A percentile compares a stretch with the other conserved stretches of the same genome.
Evolutionary conservation across 2,329 filamentous ascomycete species (phyloP).

Genomic region (Cladosporium sphaerospermum): DNA sequence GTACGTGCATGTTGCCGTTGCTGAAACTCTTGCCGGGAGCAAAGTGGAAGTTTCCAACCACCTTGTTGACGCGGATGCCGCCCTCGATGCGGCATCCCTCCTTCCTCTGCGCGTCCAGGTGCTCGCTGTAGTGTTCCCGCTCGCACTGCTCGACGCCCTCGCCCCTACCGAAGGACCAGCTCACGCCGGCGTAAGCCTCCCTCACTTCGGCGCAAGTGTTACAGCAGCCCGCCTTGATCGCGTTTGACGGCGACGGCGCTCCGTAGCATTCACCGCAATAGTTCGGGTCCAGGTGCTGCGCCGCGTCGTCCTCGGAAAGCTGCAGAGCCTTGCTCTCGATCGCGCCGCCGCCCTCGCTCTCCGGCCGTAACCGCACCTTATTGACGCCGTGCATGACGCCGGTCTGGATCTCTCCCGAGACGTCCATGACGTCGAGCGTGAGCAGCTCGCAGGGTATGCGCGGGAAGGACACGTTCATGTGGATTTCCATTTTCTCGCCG

Average conservation of each 20-base stretch:
- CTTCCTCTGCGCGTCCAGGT: slow-evolving; percentile 75
- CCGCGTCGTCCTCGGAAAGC: slow-evolving; percentile 63
- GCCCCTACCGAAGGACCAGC: slow-evolving; percentile 91
- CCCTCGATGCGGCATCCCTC: slow-evolving; percentile 96
- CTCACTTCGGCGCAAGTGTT: slow-evolving; percentile 96
- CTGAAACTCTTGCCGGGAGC: slow-evolving; percentile 94
- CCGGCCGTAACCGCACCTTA: slow-evolving; percentile 75
- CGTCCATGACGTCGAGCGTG: slow-evolving; percentile 98
- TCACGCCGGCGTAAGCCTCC: slow-evolving; percentile 81
- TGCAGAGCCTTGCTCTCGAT: slow-evolving; percentile 65
- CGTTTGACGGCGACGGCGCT: slow-evolving; percentile 64
- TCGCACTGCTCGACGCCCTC: slow-evolving; percentile 92
- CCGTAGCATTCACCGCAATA: slow-evolving; percentile 96
- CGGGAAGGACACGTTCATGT: slow-evolving; percentile 94
- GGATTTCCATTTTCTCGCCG: slow-evolving; percentile 99
- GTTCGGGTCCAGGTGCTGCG: slow-evolving; percentile 74
- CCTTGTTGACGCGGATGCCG: slow-evolving; percentile 90
- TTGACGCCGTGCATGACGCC: slow-evolving; percentile 87
- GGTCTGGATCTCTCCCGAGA: slow-evolving; percentile 92
- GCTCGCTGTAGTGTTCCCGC: slow-evolving; percentile 87
- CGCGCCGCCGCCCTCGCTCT: slow-evolving; percentile 66
- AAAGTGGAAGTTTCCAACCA: slow-evolving; percentile 97
- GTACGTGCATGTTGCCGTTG: slow-evolving; percentile 93
- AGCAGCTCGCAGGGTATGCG: slow-evolving; percentile 89
- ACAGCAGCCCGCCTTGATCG: slow-evolving; percentile 80